phyloP scores from a whole-genome alignment of 768 basidiomycete species.

The Hysterangium stoloniferum region DNA sequence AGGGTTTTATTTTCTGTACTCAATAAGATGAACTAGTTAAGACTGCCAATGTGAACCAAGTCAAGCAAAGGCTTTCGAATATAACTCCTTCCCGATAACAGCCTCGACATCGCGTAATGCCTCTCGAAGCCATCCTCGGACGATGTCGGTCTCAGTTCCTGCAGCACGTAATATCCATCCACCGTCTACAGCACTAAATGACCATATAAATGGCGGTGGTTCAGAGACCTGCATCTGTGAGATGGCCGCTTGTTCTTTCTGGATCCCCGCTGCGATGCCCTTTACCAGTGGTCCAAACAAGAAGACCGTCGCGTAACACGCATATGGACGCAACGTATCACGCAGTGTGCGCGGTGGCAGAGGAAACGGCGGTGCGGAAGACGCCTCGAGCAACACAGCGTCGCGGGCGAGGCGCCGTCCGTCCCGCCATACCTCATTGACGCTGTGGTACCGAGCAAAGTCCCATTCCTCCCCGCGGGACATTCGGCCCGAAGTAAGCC shows the following conservation, averaged over 20 bases:
- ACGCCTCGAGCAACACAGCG: constrained; percentile 52
- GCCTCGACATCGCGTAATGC: constrained; percentile 43
- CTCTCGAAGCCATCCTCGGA: constrained; percentile 60
- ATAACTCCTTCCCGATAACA: constrained; percentile 56
- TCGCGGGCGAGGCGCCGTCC: constrained; percentile 68
- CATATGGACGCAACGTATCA: constrained; percentile 68
- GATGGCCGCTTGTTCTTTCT: constrained; percentile 40
- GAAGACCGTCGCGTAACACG: constrained; percentile 84
- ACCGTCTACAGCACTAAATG: constrained; percentile 50
- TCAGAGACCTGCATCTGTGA: constrained; percentile 49
- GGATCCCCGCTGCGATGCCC: constrained; percentile 40
- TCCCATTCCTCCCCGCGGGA: constrained; percentile 83
- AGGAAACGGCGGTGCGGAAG: constrained; percentile 11
- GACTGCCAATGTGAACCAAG: no score
- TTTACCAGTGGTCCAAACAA: constrained; percentile 63
- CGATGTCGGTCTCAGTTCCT: constrained; percentile 67
- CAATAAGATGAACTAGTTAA: no score
- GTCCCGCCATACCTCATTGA: constrained; percentile 73
- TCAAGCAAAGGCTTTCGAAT: constrained; percentile 52
- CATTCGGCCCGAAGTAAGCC: constrained; percentile 85
- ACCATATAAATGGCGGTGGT: constrained; percentile 75
- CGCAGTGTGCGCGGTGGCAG: constrained; percentile 41
- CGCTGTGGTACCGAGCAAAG: constrained; percentile 76
- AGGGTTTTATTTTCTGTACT: no score
- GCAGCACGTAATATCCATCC: constrained; percentile 66